phyloP scores from a whole-genome alignment of 1,284 basidiomycete genomes.

The Volvariella surrecta region DNA sequence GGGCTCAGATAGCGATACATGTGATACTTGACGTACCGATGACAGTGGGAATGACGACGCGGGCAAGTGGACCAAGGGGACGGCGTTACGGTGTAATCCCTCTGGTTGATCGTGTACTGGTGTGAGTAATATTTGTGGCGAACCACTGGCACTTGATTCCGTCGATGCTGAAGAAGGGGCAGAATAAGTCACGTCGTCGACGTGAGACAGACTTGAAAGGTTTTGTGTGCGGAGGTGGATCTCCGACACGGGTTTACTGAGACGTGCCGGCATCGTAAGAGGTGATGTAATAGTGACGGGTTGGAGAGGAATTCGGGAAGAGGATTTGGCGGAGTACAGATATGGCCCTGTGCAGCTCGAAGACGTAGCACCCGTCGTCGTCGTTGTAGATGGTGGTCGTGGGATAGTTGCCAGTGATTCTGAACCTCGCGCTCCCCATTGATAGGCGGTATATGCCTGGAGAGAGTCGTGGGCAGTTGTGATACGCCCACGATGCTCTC shows the following conservation, averaged over 20 bases:
- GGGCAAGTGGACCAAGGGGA: constrained; percentile 5
- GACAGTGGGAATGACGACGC: constrained; percentile 7
- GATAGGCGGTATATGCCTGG: no score
- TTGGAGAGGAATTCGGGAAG: no score
- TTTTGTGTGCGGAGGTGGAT: constrained; percentile 11
- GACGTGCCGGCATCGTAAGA: not conserved
- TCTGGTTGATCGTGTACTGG: constrained; percentile 15
- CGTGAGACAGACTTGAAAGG: constrained; percentile 16
- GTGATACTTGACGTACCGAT: constrained; percentile 8
- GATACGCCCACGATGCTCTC: no score
- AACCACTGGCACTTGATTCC: constrained; percentile 2
- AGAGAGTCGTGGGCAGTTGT: no score
- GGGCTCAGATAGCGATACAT: not conserved
- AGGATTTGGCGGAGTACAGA: no score
- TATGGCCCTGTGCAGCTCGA: no score
- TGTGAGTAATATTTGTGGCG: constrained; percentile 17
- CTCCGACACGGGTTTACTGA: constrained; percentile 2
- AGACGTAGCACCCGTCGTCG: no score
- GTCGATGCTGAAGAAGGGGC: constrained; percentile 17
- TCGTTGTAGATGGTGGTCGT: no score
- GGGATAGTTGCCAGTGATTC: no score
- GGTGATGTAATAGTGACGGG: no score
- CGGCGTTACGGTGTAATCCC: constrained; percentile 5
- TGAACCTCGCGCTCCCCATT: no score
- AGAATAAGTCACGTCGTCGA: constrained; percentile 11